Evolutionary conservation across 306 rosid species (phyloP).

Genomic region (Quercus bicolor): DNA sequence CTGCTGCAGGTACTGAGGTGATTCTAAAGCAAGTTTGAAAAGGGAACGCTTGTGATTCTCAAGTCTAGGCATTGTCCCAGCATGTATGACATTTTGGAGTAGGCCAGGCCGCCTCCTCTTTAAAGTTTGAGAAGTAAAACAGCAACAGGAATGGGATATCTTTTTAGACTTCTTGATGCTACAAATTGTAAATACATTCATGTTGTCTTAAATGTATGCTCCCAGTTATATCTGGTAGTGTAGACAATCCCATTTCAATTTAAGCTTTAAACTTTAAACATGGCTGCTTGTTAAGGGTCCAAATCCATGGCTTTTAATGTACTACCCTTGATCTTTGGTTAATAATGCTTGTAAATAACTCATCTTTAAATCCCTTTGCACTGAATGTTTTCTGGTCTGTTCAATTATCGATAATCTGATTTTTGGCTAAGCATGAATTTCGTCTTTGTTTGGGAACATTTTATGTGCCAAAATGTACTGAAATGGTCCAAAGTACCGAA

Average conservation of each 20-base stretch:
- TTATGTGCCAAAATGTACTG: too few relatives aligned
- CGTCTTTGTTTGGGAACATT: too few relatives aligned
- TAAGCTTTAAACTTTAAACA: not conserved
- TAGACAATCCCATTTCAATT: not conserved
- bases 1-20: conserved; percentile 19
- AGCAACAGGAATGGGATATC: conserved; percentile 26
- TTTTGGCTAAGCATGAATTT: too few relatives aligned
- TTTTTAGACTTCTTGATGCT: conserved; percentile 24
- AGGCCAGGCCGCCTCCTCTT: conserved; percentile 7
- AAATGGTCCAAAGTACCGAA: too few relatives aligned
- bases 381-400: too few relatives aligned
- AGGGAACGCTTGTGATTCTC: conserved; percentile 13
- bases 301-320: not conserved
- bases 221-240: conserved; percentile 4
- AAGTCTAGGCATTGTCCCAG: not conserved
- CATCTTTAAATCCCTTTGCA: too few relatives aligned
- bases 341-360: too few relatives aligned
- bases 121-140: conserved; percentile 26
- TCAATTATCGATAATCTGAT: too few relatives aligned
- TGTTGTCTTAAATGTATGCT: conserved; percentile 30
- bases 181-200: conserved; percentile 48
- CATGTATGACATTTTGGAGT: conserved; percentile 20
- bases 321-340: not conserved
- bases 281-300: not conserved
- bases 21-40: conserved; percentile 10